Evolutionary conservation across 225 moss, liverwort and hornwort species (phyloP), one percentile per base, ranked within the genome.

Genomic region (Polytrichum formosum): DNA sequence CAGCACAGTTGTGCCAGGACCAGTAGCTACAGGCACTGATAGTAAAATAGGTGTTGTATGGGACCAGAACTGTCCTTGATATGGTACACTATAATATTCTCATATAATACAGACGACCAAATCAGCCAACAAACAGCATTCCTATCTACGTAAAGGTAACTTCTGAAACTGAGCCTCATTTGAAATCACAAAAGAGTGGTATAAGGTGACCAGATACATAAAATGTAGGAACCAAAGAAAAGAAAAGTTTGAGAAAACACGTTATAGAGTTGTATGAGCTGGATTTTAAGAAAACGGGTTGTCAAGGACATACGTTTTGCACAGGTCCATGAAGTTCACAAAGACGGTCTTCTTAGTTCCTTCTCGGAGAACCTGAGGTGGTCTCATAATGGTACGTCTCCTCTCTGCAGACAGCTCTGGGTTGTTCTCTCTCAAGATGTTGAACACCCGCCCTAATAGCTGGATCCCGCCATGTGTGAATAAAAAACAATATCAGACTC

Each of bases 321-420:
- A 91, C 7, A 94, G 90, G 69, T 94, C 94, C 94, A 91, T 91
- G 64, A 94, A 94, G 75, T 94, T 94, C 62, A 90, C 94, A 67
- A 94, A 94, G n/a, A 94, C 90, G 5, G 94, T 94, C 70, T 94
- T 94, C 79, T 94, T 94, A 0, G 91, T 94, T 66, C 94, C 94
- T 81, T 94, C 94, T 73, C 94, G 88, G 58, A 94, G 94, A 76
- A 94, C 91, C 81, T 94, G 94, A 66, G 94, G 94, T 18, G 91
- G 94, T 70, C 91, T 85, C 94, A 94, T 91, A 33, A 94, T 90
- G 9, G 94, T 91, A 68, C 91, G 79, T 56, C 90, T 81, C 85
- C 91, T 94, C 77, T 94, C 94, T 60, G 90, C 90, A 5, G 94
- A 92, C 63, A 94, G 70, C 82, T 94, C 94, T 67, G 94, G 94